Base-by-base conservation (phyloP, 257 asterid species). In the Cynanchum wilfordii region DNA sequence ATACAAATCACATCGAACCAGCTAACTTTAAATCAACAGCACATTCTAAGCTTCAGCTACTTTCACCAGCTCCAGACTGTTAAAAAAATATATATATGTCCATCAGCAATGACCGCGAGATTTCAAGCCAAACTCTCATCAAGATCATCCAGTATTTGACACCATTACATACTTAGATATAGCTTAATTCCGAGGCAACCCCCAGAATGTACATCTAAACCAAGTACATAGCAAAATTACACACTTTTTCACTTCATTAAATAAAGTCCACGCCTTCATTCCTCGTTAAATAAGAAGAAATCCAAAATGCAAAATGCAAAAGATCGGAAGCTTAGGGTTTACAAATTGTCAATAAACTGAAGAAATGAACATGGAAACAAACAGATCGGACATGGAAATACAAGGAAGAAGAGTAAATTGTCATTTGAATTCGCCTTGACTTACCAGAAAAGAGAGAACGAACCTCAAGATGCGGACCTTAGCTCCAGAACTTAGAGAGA, bases 391-490 rank as follows among this genome's bases (percentile, higher is more conserved):
- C 44, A 68, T 42, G 3, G 12, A 66, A 76, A 74, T 52, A 59
- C 58, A 47, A 64, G 71, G 62, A 20, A 38, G 8, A 51, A 45
- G 62, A 29, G 17, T 4, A 51, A 56, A 70, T 25, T 40, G 33
- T 13, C 71, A 62, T 49, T 62, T 25, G 60, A 20, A 80, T 36
- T 38, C 2, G 64, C 64, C 73, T n/a, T 30, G 81, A 73, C 89
- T 82, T 76, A 87, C 93, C 76, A 56, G 84, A 81, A 73, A 13
- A 51, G 42, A 51, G 42, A 58, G 52, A 73, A 51, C 51, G 63
- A 66, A 67, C 74, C 74, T 40, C 66, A 67, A 54, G 70, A 72
- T 59, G 74, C 73, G 76, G 66, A 57, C 83, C 47, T 71, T 71
- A 11, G 65, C 71, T 73, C 65, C 2, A 62, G n/a, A 27, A 64